These are phyloP conservation scores for Pleurotus salmoneostramineus DNA, from an alignment of 768 basidiomycete species.

Conservation along the genomic window DNA sequence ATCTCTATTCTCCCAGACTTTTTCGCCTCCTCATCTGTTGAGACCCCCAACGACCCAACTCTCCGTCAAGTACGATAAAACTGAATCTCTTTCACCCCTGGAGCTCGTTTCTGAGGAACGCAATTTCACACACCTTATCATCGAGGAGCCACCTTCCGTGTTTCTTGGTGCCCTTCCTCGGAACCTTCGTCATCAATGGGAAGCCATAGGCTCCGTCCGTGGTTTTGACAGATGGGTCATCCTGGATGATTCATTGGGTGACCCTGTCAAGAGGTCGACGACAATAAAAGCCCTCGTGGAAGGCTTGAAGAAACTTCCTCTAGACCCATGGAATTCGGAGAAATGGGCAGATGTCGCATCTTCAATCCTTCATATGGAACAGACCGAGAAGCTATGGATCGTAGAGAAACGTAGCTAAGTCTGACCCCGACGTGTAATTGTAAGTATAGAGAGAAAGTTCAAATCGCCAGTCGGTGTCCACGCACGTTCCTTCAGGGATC, in stretches of 20 bases:
- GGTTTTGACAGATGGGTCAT: constrained; percentile 37
- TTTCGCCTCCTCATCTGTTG: constrained; percentile 50
- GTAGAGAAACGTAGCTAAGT: constrained; percentile 14
- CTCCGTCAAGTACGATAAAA: constrained; percentile 69
- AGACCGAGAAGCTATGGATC: constrained; percentile 44
- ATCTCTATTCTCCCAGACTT: constrained; percentile 77
- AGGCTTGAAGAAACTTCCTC: constrained; percentile 18
- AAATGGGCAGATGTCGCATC: background rate
- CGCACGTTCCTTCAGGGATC: too few species aligned
- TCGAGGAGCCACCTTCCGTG: constrained; percentile 36
- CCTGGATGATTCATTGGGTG: constrained; percentile 22
- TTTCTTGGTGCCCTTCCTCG: constrained; percentile 3
- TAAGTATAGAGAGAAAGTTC: too few species aligned
- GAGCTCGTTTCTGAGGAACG: constrained; percentile 14
- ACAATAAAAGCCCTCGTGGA: background rate
- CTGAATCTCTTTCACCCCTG: constrained; percentile 57
- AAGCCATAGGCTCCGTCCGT: constrained; percentile 33
- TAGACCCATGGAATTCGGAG: constrained; percentile 14
- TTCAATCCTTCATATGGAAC: constrained; percentile 30
- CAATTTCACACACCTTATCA: constrained; percentile 58
- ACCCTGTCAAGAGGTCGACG: constrained; percentile 14
- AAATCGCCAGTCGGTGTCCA: too few species aligned
- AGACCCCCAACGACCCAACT: constrained; percentile 11
- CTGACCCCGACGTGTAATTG: too few species aligned
- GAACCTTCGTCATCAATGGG: constrained; percentile 30